Conservation (phyloP, 768 basidiomycete species). For the Polyporus arcularius region DNA sequence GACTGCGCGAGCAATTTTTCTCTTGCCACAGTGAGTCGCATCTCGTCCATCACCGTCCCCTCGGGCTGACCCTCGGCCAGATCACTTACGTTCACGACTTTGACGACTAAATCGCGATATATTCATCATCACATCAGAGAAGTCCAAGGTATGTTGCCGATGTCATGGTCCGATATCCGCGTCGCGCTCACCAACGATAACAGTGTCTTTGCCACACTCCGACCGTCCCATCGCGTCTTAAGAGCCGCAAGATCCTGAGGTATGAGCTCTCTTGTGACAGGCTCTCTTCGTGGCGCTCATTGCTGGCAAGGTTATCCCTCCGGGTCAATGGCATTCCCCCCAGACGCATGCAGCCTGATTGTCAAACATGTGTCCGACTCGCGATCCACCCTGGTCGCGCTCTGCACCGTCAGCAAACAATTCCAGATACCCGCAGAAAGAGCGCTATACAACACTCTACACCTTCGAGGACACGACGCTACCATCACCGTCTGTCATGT, state of each 20-base stretch:
- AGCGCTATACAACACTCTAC: slow-evolving; percentile 60
- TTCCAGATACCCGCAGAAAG: slow-evolving; percentile 58
- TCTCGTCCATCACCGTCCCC: not conserved
- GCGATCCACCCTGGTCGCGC: slow-evolving; percentile 53
- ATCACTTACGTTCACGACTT: not conserved
- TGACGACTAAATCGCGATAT: not conserved
- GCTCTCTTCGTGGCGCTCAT: not conserved
- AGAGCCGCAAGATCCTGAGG: not conserved
- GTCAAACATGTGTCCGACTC: slow-evolving; percentile 48
- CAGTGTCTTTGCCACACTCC: not conserved
- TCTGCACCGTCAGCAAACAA: slow-evolving; percentile 58
- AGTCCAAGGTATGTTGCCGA: not conserved
- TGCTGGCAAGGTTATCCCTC: not conserved
- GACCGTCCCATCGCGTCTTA: not conserved
- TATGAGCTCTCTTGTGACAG: not conserved
- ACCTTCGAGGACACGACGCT: slow-evolving; percentile 41
- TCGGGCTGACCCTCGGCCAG: not conserved
- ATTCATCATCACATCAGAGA: not conserved
- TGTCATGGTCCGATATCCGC: not conserved
- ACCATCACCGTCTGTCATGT: slow-evolving; percentile 49
- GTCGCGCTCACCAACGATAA: not conserved
- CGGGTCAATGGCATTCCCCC: slow-evolving; percentile 55
- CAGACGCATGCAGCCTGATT: slow-evolving; percentile 60
- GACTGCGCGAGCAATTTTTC: slow-evolving; percentile 3
- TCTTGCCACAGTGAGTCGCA: not conserved